A percentile compares a stretch with the other conserved stretches of the same genome.
Conservation (phyloP, 2,329 filamentous ascomycete genomes). For the Microcyclosporella mali region DNA sequence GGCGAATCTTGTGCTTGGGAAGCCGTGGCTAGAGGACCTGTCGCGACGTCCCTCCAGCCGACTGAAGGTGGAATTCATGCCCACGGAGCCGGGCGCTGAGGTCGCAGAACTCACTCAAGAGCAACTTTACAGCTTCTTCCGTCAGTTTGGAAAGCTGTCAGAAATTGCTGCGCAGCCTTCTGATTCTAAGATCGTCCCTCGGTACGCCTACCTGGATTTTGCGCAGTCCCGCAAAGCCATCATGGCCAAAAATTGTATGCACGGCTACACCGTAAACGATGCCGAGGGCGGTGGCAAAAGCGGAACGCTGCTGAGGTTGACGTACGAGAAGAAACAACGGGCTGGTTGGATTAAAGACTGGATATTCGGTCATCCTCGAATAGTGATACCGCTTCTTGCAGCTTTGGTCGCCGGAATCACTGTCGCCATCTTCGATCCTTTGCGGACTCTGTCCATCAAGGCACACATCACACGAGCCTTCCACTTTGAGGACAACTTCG, state of each 20-base stretch:
- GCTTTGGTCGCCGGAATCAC: slow-evolving; percentile 77
- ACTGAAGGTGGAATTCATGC: slow-evolving; percentile 77
- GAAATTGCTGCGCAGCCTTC: slow-evolving; percentile 78
- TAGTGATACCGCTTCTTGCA: slow-evolving; percentile 76
- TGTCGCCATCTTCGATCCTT: slow-evolving; percentile 86
- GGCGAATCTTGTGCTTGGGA: slow-evolving; percentile 68
- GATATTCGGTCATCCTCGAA: slow-evolving; percentile 76
- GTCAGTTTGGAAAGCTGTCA: slow-evolving; percentile 81
- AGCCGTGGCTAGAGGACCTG: slow-evolving; percentile 91
- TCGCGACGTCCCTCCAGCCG: slow-evolving; percentile 71
- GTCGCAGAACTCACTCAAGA: slow-evolving; percentile 80
- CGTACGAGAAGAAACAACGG: slow-evolving; percentile 75
- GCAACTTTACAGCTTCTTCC: slow-evolving; percentile 76
- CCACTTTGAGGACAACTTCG: slow-evolving; percentile 62
- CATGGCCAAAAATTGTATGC: slow-evolving; percentile 87
- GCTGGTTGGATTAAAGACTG: slow-evolving; percentile 78
- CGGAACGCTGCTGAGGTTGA: slow-evolving; percentile 72
- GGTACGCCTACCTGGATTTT: slow-evolving; percentile 76
- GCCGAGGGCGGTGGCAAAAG: slow-evolving; percentile 64
- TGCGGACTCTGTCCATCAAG: slow-evolving; percentile 88
- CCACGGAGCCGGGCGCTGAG: slow-evolving; percentile 62
- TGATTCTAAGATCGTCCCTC: slow-evolving; percentile 78
- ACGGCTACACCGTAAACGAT: slow-evolving; percentile 69
- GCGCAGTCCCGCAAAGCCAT: slow-evolving; percentile 66
- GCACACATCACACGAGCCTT: slow-evolving; percentile 75